Evolutionary conservation across 768 basidiomycete genomes (phyloP), one percentile per base, ranked within the genome.

Genomic region (Scleroderma citrinum): DNA sequence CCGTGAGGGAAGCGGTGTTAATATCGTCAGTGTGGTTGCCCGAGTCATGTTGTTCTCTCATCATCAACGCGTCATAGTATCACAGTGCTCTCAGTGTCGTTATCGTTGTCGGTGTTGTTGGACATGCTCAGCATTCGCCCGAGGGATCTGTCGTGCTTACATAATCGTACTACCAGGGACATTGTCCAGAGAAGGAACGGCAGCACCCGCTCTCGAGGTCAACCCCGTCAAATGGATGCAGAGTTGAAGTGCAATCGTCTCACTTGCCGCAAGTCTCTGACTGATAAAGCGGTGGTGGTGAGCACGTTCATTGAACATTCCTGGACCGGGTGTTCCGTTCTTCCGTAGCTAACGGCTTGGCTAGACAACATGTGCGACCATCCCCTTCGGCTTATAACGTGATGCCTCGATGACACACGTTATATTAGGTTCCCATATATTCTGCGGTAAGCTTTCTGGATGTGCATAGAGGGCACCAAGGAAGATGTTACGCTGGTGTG

Each of bases 271-370:
- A 76, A 76, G 56, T 53, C 74, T 2, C 64, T 92, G 40, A 70
- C 72, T 2, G 89, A 90, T 57, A 91, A 88, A 63, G 89, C 89
- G 3, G 89, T 92, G 11, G 89, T 92, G 52, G 89, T 92, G 60
- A 65, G 88, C 73, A 6, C 24, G 23, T 26, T n/a, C 7, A 11
- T 39, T 39, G 16, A 6, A 7, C 23, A 21, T 39, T 39, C 38
- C n/a, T n/a, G 13, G 20, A 6, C 23, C 10, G 4, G 38, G 19
- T 14, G 23, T 19, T 20, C 12, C 4, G 1, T 12, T n/a, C n/a
- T n/a, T n/a, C n/a, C 38, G 19, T 39, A 3, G 19, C 20, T 23
- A 13, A 14, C 38, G 13, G 20, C 19, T 2, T 39, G 11, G 23
- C 24, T 46, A 81, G 80, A 81, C 80, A n/a, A 80, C 78, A 35